Evolutionary conservation across 2,329 filamentous ascomycete genomes (phyloP).

Genomic region (Stachybotrys chartarum): DNA sequence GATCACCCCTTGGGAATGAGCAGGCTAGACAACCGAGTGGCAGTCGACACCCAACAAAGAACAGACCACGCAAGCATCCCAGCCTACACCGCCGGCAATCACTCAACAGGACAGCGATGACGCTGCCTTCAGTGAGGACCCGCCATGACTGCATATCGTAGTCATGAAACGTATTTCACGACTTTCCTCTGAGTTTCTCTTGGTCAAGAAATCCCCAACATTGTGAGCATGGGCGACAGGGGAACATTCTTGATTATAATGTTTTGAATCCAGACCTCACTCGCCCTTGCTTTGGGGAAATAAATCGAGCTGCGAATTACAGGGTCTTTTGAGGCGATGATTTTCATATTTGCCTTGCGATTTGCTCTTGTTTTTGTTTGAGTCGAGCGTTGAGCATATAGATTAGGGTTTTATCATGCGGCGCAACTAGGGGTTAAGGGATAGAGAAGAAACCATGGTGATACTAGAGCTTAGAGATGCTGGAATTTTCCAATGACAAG

Average conservation of each 20-base stretch:
- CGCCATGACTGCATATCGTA: no score
- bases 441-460: background rate
- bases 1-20: constrained; percentile 46
- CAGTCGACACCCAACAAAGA: background rate
- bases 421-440: background rate
- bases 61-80: background rate
- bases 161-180: no score
- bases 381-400: background rate
- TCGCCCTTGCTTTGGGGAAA: background rate
- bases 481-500: no score
- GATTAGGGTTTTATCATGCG: background rate
- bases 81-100: no score
- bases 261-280: no score
- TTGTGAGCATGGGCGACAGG: background rate
- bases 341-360: background rate
- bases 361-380: background rate
- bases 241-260: background rate
- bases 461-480: background rate
- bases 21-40: background rate
- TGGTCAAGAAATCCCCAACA: constrained; percentile 16
- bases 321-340: no score
- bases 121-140: background rate
- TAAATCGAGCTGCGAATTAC: background rate
- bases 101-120: background rate
- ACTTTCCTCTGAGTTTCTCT: constrained; percentile 11